Evolutionary conservation across 305 asterid species (phyloP).

Genomic region (Plantago coronopus): DNA sequence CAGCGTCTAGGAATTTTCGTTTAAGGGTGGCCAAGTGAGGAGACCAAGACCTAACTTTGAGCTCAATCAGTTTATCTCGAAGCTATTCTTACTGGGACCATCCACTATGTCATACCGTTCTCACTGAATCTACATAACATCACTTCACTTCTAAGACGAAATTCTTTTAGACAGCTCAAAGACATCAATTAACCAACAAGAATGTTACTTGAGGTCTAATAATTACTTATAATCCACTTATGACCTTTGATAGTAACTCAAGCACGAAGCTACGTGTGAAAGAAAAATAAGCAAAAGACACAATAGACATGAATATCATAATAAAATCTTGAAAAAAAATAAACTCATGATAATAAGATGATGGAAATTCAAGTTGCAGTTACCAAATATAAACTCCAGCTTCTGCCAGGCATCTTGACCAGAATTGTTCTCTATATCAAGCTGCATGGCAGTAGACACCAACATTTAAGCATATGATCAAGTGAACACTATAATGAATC

Average conservation of each 20-base stretch:
- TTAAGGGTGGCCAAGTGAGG: no score
- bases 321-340: background rate
- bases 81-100: no score
- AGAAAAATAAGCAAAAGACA: background rate
- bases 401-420: conserved; percentile 83
- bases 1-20: no score
- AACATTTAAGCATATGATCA: conserved; percentile 20
- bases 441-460: conserved; percentile 54
- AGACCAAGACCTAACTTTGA: no score
- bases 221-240: no score
- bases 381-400: conserved; percentile 87
- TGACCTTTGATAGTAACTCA: background rate
- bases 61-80: no score
- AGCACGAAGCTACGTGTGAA: background rate
- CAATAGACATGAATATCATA: background rate
- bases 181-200: no score
- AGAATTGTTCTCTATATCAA: conserved; percentile 77
- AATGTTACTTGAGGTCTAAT: no score
- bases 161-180: no score
- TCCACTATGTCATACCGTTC: no score
- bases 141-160: no score
- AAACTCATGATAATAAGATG: conserved; percentile 14
- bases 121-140: no score
- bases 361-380: conserved; percentile 29
- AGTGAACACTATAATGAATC: conserved; percentile 3